Evolutionary conservation across 1,139 yeast species (phyloP), one percentile per base, ranked within the genome.

Genomic region (Hemisphaericaspora subhashii): DNA sequence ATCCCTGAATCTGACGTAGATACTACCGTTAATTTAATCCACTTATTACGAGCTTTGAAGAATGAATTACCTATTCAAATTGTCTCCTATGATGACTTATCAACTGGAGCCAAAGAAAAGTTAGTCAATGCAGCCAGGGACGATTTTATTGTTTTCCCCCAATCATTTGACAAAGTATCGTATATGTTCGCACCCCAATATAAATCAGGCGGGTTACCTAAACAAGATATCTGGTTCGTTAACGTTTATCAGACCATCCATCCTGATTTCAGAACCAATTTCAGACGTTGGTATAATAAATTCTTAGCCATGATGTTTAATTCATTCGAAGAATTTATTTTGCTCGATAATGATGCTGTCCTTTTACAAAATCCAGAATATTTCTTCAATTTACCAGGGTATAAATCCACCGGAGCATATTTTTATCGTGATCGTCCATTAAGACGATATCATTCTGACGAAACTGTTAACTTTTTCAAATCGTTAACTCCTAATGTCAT

Each of bases 1-100:
- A 69, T 78, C 31, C 57, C 65, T 13, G 72, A 74, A 46, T 41
- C 49, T 2, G 75, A 75, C 45, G 68, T 67, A 4, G 64, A 64
- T 10, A 76, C 74, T 44, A 60, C 80, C 16, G 57, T 66, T 3
- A 71, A 64, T 38, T 61, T 77, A 23, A 55, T 80, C 10, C 64
- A 67, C 14, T 55, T 76, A 1, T 56, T 80, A 29, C 60, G 83
- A 41, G 68, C 72, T 3, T 54, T 71, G 28, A 63, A 66, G 31
- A 79, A 75, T 46, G 58, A 60, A 20, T 60, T 68, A 20, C 85
- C 85, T 1, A 68, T 81, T 41, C 81, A 81, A 58, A 66, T 80
- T 25, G 54, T 69, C 3, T 58, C 55, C 51, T 38, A 46, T 31
- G 53, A 54, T 13, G 46, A 50, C 21, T 37, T 65, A 34, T 49